phyloP scores from a whole-genome alignment of 345 rosid species.

The Hevea brasiliensis region DNA sequence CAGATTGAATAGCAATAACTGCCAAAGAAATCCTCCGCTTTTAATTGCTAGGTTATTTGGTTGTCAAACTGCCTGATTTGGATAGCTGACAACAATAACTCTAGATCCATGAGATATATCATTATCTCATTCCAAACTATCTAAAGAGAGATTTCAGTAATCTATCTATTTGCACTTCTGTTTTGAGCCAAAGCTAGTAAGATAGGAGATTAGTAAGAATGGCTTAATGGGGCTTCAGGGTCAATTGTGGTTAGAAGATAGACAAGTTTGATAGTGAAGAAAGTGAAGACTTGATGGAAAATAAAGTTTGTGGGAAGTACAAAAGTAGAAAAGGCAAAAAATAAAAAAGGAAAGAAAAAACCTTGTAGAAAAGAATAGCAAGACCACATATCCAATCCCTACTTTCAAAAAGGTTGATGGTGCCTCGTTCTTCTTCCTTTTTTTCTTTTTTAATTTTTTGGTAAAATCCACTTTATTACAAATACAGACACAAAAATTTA shows the following conservation, averaged over 20 bases:
- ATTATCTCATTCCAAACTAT: neutral
- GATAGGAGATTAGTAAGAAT: neutral
- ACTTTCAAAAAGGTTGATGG: neutral
- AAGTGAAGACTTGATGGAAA: neutral
- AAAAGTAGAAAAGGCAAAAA: neutral
- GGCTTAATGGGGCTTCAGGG: neutral
- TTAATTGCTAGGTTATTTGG: neutral
- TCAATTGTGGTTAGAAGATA: neutral
- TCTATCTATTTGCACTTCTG: neutral
- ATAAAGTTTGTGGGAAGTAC: neutral
- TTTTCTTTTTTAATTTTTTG: too few species aligned
- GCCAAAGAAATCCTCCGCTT: too few species aligned
- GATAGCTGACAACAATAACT: neutral
- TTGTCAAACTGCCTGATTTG: neutral
- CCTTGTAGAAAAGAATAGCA: neutral
- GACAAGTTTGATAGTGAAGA: neutral
- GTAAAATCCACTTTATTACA: too few species aligned
- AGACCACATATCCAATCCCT: neutral
- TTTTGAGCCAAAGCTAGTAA: neutral
- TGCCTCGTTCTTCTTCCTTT: neutral
- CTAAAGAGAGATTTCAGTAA: neutral
- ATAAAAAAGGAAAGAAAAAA: neutral
- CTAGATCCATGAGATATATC: neutral
- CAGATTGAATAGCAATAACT: too few species aligned
- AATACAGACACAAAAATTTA: too few species aligned